A percentile compares a stretch with the other conserved stretches of the same genome.
Conservation (phyloP, 345 rosid species). For the Corchorus capsularis region DNA sequence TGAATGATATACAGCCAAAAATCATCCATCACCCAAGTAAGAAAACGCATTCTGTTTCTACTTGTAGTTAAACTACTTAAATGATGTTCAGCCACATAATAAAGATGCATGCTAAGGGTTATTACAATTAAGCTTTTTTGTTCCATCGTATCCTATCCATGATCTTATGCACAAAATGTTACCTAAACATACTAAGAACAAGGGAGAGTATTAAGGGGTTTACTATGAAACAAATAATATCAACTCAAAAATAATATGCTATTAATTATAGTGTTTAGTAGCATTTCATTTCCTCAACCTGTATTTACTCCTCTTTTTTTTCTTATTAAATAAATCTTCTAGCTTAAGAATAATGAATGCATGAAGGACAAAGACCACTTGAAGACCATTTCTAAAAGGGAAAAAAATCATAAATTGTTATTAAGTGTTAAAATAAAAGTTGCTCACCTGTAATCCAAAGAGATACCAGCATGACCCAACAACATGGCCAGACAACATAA, state of each 20-base stretch:
- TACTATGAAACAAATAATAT: background rate
- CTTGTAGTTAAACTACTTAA: no score
- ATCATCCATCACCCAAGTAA: no score
- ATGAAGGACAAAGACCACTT: background rate
- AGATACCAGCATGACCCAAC: constrained; percentile 93
- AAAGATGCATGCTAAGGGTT: no score
- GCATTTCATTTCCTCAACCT: background rate
- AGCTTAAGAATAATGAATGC: background rate
- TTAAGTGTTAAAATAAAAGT: background rate
- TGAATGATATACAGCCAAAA: no score
- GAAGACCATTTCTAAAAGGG: background rate
- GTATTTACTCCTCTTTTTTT: no score
- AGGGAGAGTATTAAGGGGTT: background rate
- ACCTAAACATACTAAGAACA: background rate
- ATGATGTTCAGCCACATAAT: no score
- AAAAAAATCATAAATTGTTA: constrained; percentile 8
- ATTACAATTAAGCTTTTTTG: background rate
- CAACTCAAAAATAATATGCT: background rate
- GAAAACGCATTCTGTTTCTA: no score
- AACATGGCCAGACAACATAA: constrained; percentile 70
- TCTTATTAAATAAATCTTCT: no score
- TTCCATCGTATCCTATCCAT: background rate
- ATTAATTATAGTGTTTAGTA: background rate
- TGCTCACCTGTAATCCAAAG: constrained; percentile 73
- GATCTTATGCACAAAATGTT: background rate